Conservation (phyloP, 1,284 basidiomycete genomes). For the Ganoderma boninense region DNA sequence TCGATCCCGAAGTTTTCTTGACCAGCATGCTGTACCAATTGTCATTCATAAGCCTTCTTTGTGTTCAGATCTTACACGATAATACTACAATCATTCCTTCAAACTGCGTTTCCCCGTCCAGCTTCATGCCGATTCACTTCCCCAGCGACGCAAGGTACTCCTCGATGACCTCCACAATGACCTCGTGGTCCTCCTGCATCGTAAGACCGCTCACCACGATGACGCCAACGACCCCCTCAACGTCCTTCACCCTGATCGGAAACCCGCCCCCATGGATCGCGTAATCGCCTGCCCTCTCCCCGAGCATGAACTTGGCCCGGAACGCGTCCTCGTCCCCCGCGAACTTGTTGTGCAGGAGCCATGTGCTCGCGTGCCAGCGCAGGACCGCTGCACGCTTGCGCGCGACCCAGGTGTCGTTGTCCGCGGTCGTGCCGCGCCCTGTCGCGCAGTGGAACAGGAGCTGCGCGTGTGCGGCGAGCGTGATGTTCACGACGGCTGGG, state of each 20-base stretch:
- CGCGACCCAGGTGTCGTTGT: constrained; percentile 47
- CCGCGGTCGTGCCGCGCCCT: constrained; percentile 41
- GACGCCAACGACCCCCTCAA: constrained; percentile 46
- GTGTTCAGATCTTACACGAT: constrained; percentile 2
- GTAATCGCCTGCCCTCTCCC: constrained; percentile 39
- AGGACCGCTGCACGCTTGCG: constrained; percentile 47
- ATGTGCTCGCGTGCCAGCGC: constrained; percentile 42
- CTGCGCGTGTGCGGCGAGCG: constrained; percentile 41
- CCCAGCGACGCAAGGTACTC: constrained; percentile 39
- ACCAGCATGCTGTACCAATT: neutral
- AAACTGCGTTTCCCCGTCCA: neutral
- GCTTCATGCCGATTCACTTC: neutral
- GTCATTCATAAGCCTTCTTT: neutral
- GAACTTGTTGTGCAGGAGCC: constrained; percentile 38
- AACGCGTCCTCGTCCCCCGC: constrained; percentile 36
- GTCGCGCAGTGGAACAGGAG: constrained; percentile 44
- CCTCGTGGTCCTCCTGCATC: constrained; percentile 44
- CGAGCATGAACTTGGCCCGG: constrained; percentile 37
- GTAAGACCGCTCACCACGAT: constrained; percentile 46
- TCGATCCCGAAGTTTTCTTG: neutral
- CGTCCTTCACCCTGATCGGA: constrained; percentile 43
- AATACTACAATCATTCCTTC: neutral
- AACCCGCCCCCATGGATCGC: constrained; percentile 46
- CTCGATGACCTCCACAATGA: constrained; percentile 44
- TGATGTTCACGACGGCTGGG: constrained; percentile 39